A percentile compares a stretch with the other conserved stretches of the same genome.
Conservation (phyloP, 1,284 basidiomycete species). For the Schizopora paradoxa region DNA sequence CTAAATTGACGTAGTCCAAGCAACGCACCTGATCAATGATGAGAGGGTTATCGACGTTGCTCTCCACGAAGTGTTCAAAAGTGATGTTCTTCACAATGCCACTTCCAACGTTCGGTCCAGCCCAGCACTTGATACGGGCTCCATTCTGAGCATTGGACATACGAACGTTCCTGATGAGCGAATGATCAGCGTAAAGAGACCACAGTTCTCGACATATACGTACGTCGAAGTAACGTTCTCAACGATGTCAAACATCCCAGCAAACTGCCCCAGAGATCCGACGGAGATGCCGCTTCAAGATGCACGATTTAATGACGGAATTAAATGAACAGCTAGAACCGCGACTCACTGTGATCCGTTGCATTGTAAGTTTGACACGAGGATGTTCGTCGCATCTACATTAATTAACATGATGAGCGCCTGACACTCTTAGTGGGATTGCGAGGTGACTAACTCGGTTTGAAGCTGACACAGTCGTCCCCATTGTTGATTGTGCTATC, state of each 20-base stretch:
- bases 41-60: conserved; percentile 41
- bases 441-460: conserved; percentile 43
- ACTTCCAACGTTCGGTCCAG: conserved; percentile 29
- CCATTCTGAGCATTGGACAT: conserved; percentile 47
- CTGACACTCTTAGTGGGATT: background rate
- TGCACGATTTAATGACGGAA: background rate
- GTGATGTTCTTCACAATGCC: conserved; percentile 37
- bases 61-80: conserved; percentile 33
- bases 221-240: conserved; percentile 38
- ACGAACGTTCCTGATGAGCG: conserved; percentile 33
- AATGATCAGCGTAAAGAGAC: background rate
- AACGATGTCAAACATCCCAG: conserved; percentile 44
- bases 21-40: conserved; percentile 32
- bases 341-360: conserved; percentile 48
- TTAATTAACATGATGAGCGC: background rate
- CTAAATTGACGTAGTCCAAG: background rate
- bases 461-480: conserved; percentile 64
- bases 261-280: conserved; percentile 44
- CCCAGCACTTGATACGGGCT: conserved; percentile 46
- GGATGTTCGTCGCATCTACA: conserved; percentile 45
- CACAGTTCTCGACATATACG: conserved; percentile 3
- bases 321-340: conserved; percentile 6
- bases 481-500: conserved; percentile 55
- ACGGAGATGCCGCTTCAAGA: conserved; percentile 38
- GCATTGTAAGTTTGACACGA: conserved; percentile 55